These are phyloP conservation scores for Aspergillus asperescens DNA, from an alignment of 495 filamentous ascomycete species.

Conservation along the genomic window DNA sequence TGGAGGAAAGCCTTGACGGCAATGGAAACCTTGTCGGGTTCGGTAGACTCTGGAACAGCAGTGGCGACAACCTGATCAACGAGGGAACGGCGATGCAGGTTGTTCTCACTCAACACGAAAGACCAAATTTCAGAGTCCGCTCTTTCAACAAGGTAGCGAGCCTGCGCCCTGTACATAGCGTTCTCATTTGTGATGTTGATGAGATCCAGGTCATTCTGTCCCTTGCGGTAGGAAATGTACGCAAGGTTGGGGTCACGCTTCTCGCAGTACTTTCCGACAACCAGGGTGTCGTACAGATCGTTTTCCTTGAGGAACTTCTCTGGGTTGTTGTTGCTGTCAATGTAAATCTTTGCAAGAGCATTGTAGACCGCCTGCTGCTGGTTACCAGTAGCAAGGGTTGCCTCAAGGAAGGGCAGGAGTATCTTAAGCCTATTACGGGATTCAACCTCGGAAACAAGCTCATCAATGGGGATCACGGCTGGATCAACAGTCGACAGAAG, in stretches of 20 bases:
- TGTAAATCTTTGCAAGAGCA: conserved; percentile 98
- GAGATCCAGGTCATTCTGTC: conserved; percentile 93
- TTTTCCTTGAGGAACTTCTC: conserved; percentile 99
- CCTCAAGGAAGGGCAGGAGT: conserved; percentile 92
- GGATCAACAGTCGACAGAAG: conserved; percentile 85
- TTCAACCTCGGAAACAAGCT: conserved; percentile 93
- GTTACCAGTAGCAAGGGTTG: conserved; percentile 83
- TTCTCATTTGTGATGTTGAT: conserved; percentile 99
- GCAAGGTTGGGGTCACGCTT: conserved; percentile 97
- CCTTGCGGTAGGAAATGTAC: conserved; percentile 93
- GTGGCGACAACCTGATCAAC: conserved; percentile 97
- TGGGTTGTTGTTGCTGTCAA: conserved; percentile 97
- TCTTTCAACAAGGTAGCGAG: conserved; percentile 88
- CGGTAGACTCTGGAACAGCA: conserved; percentile 88
- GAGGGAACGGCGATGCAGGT: conserved; percentile 84
- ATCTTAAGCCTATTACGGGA: conserved; percentile 92
- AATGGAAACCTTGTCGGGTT: conserved; percentile 91
- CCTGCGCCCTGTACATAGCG: conserved; percentile 96
- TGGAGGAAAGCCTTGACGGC: conserved; percentile 90
- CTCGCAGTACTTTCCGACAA: conserved; percentile 97
- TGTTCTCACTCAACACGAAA: conserved; percentile 93
- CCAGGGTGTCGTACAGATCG: conserved; percentile 89
- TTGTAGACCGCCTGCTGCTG: conserved; percentile 98
- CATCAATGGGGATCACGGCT: conserved; percentile 84
- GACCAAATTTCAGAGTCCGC: conserved; percentile 87